Percentiles rank a stretch among this genome's conserved stretches.
phyloP scores from a whole-genome alignment of 2,329 filamentous ascomycete genomes.

The Xylariaceae sp. region DNA sequence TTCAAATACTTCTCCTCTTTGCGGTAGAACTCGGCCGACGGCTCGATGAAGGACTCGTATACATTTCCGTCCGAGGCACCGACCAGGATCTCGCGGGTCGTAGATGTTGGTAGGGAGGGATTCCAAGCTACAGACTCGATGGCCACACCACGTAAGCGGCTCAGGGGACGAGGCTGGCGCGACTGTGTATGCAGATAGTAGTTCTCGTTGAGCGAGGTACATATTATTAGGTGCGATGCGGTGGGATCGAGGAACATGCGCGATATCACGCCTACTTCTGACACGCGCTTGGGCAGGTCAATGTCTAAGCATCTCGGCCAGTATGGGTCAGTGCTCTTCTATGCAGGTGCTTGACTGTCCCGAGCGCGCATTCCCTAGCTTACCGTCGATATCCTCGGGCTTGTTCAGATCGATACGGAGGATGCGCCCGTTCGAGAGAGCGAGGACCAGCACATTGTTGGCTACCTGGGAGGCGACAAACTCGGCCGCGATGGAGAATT shows the following conservation, averaged over 20 bases:
- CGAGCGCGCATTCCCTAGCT: constrained; percentile 26
- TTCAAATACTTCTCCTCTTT: constrained; percentile 92
- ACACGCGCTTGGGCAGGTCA: constrained; percentile 87
- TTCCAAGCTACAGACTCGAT: constrained; percentile 95
- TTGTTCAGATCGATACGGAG: constrained; percentile 90
- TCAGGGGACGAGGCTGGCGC: constrained; percentile 75
- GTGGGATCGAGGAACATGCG: constrained; percentile 97
- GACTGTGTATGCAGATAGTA: constrained; percentile 97
- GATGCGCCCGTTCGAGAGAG: constrained; percentile 86
- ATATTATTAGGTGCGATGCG: constrained; percentile 87
- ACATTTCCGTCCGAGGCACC: constrained; percentile 91
- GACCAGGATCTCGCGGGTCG: constrained; percentile 87
- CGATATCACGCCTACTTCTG: constrained; percentile 85
- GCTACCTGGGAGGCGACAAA: constrained; percentile 96
- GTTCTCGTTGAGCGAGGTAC: constrained; percentile 87
- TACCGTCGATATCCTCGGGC: constrained; percentile 84
- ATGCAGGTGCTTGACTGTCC: neutral
- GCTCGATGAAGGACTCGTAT: constrained; percentile 93
- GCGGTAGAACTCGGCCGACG: constrained; percentile 88
- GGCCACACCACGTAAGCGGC: constrained; percentile 75
- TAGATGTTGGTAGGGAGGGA: constrained; percentile 84
- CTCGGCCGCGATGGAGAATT: constrained; percentile 90
- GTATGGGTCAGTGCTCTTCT: constrained; percentile 12
- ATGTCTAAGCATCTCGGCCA: constrained; percentile 60
- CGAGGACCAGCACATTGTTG: constrained; percentile 92